Conservation (phyloP, 192 early-diverging fungal species). For the Gryganskiella cystojenkinii region DNA sequence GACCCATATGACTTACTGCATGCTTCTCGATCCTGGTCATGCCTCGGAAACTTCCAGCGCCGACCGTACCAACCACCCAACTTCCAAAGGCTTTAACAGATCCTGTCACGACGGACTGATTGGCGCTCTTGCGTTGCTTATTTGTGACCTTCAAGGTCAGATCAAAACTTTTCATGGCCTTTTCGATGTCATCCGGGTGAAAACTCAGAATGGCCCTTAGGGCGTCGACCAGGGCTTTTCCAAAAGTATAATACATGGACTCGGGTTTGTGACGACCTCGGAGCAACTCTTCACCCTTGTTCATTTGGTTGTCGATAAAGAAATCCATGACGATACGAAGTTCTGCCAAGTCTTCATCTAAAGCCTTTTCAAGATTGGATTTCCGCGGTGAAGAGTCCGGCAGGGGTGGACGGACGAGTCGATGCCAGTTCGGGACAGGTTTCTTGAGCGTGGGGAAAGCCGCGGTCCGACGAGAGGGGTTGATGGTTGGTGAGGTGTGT, state of each 20-base stretch:
- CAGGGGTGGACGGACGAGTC: constrained; percentile 37
- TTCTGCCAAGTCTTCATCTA: constrained; percentile 70
- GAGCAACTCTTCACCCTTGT: constrained; percentile 71
- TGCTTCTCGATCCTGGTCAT: constrained; percentile 73
- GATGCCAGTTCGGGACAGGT: constrained; percentile 46
- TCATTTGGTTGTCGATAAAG: constrained; percentile 82
- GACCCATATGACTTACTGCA: constrained; percentile 52
- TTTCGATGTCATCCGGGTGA: constrained; percentile 72
- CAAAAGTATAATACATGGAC: constrained; percentile 81
- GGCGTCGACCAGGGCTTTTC: constrained; percentile 72
- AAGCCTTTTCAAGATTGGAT: constrained; percentile 43
- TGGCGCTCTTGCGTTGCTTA: constrained; percentile 64
- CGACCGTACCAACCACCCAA: constrained; percentile 54
- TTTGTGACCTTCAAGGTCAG: constrained; percentile 69
- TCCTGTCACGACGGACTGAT: constrained; percentile 39
- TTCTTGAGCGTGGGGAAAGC: constrained; percentile 11
- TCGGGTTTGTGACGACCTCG: constrained; percentile 50
- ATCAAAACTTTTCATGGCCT: constrained; percentile 71
- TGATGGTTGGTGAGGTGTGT: constrained; percentile 7
- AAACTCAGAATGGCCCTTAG: constrained; percentile 83
- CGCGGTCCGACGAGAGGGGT: constrained; percentile 25
- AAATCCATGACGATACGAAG: constrained; percentile 72
- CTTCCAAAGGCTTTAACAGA: constrained; percentile 58
- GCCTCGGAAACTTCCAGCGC: constrained; percentile 49
- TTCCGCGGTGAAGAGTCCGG: constrained; percentile 41